Conservation (phyloP, 2,329 filamentous ascomycete genomes). For the Zelopaecilomyces penicillatus region DNA sequence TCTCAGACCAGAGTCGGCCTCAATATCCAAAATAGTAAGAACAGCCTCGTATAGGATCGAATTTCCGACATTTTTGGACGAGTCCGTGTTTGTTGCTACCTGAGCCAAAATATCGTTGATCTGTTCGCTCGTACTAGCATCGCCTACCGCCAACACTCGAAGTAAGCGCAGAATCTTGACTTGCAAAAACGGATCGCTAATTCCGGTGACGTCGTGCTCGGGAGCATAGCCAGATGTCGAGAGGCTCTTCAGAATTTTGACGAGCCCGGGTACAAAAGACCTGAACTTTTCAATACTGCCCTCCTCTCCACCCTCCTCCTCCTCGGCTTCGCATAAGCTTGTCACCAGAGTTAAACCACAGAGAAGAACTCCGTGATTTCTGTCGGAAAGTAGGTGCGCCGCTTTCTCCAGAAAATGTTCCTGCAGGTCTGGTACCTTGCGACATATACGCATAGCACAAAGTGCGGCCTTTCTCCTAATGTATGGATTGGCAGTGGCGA, state of each 20-base stretch:
- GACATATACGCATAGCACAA: conserved; percentile 98
- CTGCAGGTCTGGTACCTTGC: conserved; percentile 93
- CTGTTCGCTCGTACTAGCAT: conserved; percentile 82
- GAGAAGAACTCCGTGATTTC: conserved; percentile 91
- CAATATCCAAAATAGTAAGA: conserved; percentile 93
- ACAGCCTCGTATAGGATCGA: conserved; percentile 97
- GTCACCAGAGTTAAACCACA: conserved; percentile 87
- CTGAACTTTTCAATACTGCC: conserved; percentile 87
- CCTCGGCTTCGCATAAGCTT: conserved; percentile 90
- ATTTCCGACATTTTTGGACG: conserved; percentile 97
- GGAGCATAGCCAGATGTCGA: conserved; percentile 94
- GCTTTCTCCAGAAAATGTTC: conserved; percentile 97
- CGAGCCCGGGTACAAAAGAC: conserved; percentile 72
- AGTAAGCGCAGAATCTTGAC: conserved; percentile 89
- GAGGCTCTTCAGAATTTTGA: conserved; percentile 83
- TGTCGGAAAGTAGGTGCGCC: conserved; percentile 75
- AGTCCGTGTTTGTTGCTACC: conserved; percentile 96
- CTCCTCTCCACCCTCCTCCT: conserved; percentile 83
- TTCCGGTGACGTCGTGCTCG: conserved; percentile 96
- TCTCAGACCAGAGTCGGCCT: conserved; percentile 88
- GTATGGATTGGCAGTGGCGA: conserved; percentile 95
- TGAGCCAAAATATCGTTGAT: conserved; percentile 98
- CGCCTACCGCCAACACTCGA: conserved; percentile 77
- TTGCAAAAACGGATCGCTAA: conserved; percentile 95
- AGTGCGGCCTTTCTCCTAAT: conserved; percentile 93